phyloP scores from a whole-genome alignment of 257 asterid genomes.

The Forsythia suspensa region DNA sequence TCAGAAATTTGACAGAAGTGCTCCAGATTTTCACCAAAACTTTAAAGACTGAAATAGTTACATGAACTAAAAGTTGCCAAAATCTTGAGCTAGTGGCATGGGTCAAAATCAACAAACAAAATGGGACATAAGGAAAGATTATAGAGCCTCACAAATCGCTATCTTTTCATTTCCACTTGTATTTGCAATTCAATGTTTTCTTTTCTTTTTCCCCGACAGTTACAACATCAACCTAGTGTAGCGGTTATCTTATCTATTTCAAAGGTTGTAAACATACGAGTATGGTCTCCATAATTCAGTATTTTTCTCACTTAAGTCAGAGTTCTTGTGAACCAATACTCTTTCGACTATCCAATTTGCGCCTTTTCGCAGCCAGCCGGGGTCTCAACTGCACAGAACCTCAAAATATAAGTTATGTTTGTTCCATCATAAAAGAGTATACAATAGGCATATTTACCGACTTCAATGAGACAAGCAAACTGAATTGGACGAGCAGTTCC shows the following conservation, averaged over 20 bases:
- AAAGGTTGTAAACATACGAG: not conserved
- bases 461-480: not conserved
- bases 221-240: not conserved
- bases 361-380: constrained; percentile 57
- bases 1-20: not conserved
- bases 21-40: not conserved
- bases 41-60: not conserved
- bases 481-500: not conserved
- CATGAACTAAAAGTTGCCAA: constrained; percentile 20
- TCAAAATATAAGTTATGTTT: not conserved
- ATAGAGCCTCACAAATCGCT: constrained; percentile 4
- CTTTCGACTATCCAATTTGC: constrained; percentile 44
- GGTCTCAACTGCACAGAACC: constrained; percentile 66
- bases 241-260: not conserved
- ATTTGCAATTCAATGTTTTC: constrained; percentile 16
- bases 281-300: not conserved
- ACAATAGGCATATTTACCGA: not conserved
- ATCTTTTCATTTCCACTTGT: constrained; percentile 16
- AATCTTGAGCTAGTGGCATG: constrained; percentile 2
- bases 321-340: constrained; percentile 27
- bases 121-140: not conserved
- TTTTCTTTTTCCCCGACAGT: not conserved
- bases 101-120: not conserved
- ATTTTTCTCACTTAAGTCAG: not conserved
- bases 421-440: not conserved